A percentile compares a stretch with the other conserved stretches of the same genome.
phyloP scores from a whole-genome alignment of 345 rosid species.

The Euphorbia pulcherrima region DNA sequence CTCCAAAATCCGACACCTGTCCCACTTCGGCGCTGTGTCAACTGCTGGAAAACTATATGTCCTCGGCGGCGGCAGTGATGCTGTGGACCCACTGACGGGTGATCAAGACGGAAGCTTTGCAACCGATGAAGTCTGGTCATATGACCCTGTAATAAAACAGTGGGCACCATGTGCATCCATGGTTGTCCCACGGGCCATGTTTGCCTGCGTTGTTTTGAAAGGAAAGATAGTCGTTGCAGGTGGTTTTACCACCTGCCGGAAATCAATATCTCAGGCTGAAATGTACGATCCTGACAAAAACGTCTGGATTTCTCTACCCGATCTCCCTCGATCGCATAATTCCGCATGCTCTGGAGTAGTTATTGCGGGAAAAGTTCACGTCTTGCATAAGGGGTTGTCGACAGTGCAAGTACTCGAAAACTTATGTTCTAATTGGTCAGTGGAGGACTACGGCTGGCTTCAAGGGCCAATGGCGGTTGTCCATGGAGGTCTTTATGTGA shows the following conservation, averaged over 20 bases:
- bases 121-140: constrained; percentile 87
- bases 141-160: constrained; percentile 64
- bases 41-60: constrained; percentile 68
- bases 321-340: constrained; percentile 80
- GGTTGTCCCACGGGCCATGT: constrained; percentile 95
- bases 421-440: constrained; percentile 59
- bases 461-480: constrained; percentile 92
- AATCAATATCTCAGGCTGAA: constrained; percentile 87
- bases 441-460: constrained; percentile 70
- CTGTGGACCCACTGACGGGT: constrained; percentile 83
- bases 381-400: constrained; percentile 83
- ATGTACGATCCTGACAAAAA: constrained; percentile 82
- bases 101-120: constrained; percentile 96
- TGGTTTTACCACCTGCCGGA: constrained; percentile 83
- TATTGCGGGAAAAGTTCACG: constrained; percentile 65
- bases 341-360: constrained; percentile 86
- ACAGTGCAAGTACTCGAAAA: constrained; percentile 78
- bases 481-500: constrained; percentile 54
- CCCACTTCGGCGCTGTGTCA: constrained; percentile 78
- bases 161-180: constrained; percentile 70
- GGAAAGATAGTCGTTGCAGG: constrained; percentile 92
- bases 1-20: constrained; percentile 71
- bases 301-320: constrained; percentile 72
- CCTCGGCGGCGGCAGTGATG: constrained; percentile 94
- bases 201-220: constrained; percentile 78